These are phyloP conservation scores for Venturia aucupariae DNA, from an alignment of 2,329 filamentous ascomycete genomes.

Conservation along the genomic window DNA sequence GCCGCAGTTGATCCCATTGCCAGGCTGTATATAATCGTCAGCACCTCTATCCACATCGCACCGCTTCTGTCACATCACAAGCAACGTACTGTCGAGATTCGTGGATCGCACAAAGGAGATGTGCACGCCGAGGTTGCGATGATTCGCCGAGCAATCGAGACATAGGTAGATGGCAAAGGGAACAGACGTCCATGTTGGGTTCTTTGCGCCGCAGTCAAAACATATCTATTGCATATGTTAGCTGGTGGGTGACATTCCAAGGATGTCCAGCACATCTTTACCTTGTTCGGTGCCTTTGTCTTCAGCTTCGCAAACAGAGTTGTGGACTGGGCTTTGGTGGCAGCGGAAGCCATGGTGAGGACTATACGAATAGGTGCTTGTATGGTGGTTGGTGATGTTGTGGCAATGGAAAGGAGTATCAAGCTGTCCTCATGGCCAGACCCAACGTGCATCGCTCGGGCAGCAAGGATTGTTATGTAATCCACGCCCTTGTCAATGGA, in stretches of 20 bases:
- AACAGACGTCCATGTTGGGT: slow-evolving; percentile 96
- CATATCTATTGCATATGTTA: slow-evolving; percentile 56
- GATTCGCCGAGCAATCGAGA: slow-evolving; percentile 93
- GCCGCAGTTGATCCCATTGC: slow-evolving; percentile 96
- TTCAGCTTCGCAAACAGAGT: slow-evolving; percentile 98
- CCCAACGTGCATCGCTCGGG: no score
- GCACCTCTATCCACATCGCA: neutral
- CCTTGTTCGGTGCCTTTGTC: slow-evolving; percentile 89
- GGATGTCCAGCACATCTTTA: slow-evolving; percentile 30
- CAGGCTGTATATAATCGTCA: slow-evolving; percentile 42
- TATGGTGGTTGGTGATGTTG: neutral
- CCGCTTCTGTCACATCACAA: neutral
- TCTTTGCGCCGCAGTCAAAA: slow-evolving; percentile 97
- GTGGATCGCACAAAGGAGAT: slow-evolving; percentile 98
- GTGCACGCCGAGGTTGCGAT: slow-evolving; percentile 95
- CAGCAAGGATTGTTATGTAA: neutral
- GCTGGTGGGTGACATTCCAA: slow-evolving; percentile 8
- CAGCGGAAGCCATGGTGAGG: slow-evolving; percentile 27
- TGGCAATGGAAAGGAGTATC: neutral
- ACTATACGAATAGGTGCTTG: neutral
- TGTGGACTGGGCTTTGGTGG: slow-evolving; percentile 89
- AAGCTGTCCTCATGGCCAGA: neutral
- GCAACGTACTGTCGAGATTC: slow-evolving; percentile 78
- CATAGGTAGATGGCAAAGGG: slow-evolving; percentile 97
- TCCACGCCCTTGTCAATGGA: no score